Base-by-base conservation (phyloP, 2,329 filamentous ascomycete species). In the Rutstroemia sp. region DNA sequence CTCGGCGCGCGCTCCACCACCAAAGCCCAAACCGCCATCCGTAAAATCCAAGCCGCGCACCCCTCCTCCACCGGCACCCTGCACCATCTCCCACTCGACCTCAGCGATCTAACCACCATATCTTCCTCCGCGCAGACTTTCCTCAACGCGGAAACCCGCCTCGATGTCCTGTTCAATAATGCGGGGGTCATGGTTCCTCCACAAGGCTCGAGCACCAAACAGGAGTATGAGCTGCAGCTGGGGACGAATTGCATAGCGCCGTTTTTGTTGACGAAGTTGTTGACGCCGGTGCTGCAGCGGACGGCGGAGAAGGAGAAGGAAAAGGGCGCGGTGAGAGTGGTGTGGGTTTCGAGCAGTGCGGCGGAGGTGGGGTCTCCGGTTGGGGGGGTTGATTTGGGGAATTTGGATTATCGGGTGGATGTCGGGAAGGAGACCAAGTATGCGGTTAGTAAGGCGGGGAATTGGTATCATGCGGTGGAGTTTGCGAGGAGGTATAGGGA, bases 101-200 rank as follows among this genome's bases (percentile, higher is more conserved):
- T 76, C 10, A 60, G 59, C 39, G 73, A 75, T 58, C 63, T 76
- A 0, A 62, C 65, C 7, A 73, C 69, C 2, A 71, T 75, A 59
- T 73, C 74, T 58, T 55, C 60, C 0, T 68, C 72, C 1, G 73
- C 67, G 0, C 60, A 72, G 2, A 61, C 66, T 5, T 76, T 77
- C 52, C 58, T 71, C 0, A 51, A 60, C 1, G 63, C 63, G 23
- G 73, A 76, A 59, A 45, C 55, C 2, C 66, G 63, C 18, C 67
- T 77, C 0, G 66, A 77, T 59, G 71, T 75, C 3, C 65, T 77
- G 0, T 73, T 68, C 61, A 71, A 73, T 56, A 72, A 72, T 54
- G 72, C 73, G 10, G 71, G 70, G 10, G 70, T 75, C 5, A 73
- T 73, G 71, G 59, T 61, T 1, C 70, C 72, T 0, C 67, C 69